Evolutionary conservation across 1,284 basidiomycete genomes (phyloP).

Genomic region (Tilletia walkeri): DNA sequence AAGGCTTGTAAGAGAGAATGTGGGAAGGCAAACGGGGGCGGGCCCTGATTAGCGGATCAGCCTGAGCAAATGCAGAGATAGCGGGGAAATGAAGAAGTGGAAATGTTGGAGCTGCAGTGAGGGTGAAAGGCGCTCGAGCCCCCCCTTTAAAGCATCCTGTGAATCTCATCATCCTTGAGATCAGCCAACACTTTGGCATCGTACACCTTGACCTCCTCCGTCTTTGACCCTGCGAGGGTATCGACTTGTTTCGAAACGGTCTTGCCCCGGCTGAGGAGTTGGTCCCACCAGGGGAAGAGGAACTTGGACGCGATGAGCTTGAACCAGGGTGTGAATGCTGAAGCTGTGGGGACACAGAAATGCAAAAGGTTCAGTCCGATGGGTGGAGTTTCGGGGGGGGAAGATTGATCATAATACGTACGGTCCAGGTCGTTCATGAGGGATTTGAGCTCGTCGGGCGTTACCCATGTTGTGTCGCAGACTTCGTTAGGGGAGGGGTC

Average conservation of each 20-base stretch:
- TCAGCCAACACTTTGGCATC: conserved; percentile 45
- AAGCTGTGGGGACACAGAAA: conserved; percentile 61
- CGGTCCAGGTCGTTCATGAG: conserved; percentile 76
- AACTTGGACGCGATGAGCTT: conserved; percentile 95
- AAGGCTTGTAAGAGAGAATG: too few relatives aligned
- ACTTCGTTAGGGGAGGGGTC: conserved; percentile 88
- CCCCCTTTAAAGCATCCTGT: conserved; percentile 50
- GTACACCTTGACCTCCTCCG: conserved; percentile 2
- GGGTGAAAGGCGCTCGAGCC: too few relatives aligned
- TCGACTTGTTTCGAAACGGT: conserved; percentile 15
- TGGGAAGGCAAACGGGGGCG: too few relatives aligned
- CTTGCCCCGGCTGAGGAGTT: conserved; percentile 65
- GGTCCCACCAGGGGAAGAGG: conserved; percentile 98
- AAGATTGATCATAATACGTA: conserved; percentile 21
- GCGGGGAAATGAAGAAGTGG: too few relatives aligned
- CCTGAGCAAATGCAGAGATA: too few relatives aligned
- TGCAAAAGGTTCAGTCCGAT: not conserved
- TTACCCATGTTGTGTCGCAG: conserved; percentile 84
- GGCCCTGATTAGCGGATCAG: too few relatives aligned
- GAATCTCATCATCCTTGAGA: conserved; percentile 47
- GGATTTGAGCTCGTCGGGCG: conserved; percentile 78
- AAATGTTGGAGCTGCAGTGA: too few relatives aligned
- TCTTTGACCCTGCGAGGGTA: conserved; percentile 16
- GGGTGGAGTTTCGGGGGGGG: too few relatives aligned
- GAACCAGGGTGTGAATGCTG: conserved; percentile 98